These are phyloP conservation scores for Handroanthus guayacan DNA, from an alignment of 257 asterid genomes.

Conservation along the genomic window DNA sequence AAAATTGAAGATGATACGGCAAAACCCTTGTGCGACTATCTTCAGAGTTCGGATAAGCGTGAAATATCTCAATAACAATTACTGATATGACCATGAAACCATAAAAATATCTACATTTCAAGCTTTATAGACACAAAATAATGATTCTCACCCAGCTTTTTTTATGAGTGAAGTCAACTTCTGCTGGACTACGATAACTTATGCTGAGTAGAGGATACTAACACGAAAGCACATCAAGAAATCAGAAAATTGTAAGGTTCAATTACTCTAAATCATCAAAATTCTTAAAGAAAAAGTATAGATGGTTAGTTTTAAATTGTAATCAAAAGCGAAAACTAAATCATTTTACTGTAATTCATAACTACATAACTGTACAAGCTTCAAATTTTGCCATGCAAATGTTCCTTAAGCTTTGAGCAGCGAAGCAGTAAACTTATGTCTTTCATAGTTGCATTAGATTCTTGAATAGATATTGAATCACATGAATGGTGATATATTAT, in stretches of 20 bases:
- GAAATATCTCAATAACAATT: too few relatives aligned
- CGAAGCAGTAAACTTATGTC: slow-evolving; percentile 19
- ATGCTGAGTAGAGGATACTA: slow-evolving; percentile 84
- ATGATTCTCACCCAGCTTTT: slow-evolving; percentile 62
- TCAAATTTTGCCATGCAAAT: background rate
- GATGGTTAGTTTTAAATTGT: background rate
- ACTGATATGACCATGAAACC: too few relatives aligned
- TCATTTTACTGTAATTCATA: slow-evolving; percentile 18
- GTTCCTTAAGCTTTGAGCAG: slow-evolving; percentile 19
- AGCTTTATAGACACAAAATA: background rate
- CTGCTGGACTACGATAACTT: slow-evolving; percentile 78
- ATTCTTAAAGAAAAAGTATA: slow-evolving; percentile 5
- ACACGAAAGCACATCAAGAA: slow-evolving; percentile 30
- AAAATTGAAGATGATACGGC: too few relatives aligned
- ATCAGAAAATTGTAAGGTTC: slow-evolving; percentile 35
- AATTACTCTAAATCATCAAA: slow-evolving; percentile 21
- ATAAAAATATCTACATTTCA: too few relatives aligned
- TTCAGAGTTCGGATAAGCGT: too few relatives aligned
- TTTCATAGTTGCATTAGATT: background rate
- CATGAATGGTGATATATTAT: slow-evolving; percentile 26
- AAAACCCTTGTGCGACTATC: too few relatives aligned
- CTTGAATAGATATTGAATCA: slow-evolving; percentile 18
- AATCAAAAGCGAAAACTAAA: slow-evolving; percentile 15
- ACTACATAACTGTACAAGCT: slow-evolving; percentile 22
- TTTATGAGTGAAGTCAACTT: slow-evolving; percentile 57